Conservation (phyloP, 2,329 filamentous ascomycete species). For the Dendrostoma leiphaemia region DNA sequence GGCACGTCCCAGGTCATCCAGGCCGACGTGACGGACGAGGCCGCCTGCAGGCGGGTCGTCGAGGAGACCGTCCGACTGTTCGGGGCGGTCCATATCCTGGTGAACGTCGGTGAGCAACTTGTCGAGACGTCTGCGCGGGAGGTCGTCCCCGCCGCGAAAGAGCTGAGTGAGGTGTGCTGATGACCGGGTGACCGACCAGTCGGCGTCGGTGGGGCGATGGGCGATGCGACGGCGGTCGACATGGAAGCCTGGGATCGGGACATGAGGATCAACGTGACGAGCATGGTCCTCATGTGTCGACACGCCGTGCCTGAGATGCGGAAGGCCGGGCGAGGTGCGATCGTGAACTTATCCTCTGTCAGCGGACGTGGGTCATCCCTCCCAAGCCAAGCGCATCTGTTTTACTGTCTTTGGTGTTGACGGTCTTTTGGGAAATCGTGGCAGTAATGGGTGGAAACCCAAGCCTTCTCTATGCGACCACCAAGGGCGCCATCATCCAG, state of each 20-base stretch:
- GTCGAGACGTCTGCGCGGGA: too few species aligned
- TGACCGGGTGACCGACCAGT: too few species aligned
- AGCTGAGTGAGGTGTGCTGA: too few species aligned
- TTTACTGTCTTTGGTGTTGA: not conserved
- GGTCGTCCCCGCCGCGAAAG: too few species aligned
- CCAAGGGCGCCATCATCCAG: constrained; percentile 37
- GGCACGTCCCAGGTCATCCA: constrained; percentile 26
- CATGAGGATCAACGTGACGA: constrained; percentile 32
- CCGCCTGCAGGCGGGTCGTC: constrained; percentile 23
- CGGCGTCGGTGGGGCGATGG: constrained; percentile 31
- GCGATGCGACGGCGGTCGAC: constrained; percentile 28
- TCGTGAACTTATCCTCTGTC: constrained; percentile 36
- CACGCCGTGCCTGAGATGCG: constrained; percentile 32
- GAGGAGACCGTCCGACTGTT: constrained; percentile 23
- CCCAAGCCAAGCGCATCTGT: not conserved
- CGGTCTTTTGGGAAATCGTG: not conserved
- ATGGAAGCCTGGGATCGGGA: constrained; percentile 29
- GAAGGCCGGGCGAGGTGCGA: constrained; percentile 30
- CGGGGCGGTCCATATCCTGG: constrained; percentile 26
- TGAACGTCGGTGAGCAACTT: constrained; percentile 30
- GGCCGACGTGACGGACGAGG: constrained; percentile 25
- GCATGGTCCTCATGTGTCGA: constrained; percentile 34
- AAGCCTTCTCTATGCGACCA: constrained; percentile 40
- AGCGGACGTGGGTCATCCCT: constrained; percentile 25
- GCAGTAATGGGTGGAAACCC: constrained; percentile 39